A percentile compares a stretch with the other conserved stretches of the same genome.
phyloP scores from a whole-genome alignment of 495 filamentous ascomycete genomes.

The Terfezia claveryi region DNA sequence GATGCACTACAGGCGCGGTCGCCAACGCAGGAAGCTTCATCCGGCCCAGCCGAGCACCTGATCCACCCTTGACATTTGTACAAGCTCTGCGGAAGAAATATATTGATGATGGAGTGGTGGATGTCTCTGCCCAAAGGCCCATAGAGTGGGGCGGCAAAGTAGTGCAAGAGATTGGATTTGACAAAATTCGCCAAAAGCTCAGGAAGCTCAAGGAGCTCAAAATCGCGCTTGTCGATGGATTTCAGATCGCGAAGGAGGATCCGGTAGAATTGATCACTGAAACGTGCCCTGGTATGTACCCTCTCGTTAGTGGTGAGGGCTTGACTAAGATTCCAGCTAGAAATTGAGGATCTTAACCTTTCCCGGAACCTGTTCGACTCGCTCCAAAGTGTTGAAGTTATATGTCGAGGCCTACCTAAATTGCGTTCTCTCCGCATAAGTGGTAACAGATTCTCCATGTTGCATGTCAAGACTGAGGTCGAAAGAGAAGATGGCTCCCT shows the following conservation, averaged over 20 bases:
- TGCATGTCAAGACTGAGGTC: slow-evolving; percentile 14
- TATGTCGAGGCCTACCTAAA: slow-evolving; percentile 32
- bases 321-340: slow-evolving; percentile 18
- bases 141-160: slow-evolving; percentile 57
- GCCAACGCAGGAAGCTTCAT: slow-evolving; percentile 66
- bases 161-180: slow-evolving; percentile 87
- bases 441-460: slow-evolving; percentile 48
- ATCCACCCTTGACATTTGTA: slow-evolving; percentile 47
- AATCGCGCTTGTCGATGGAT: slow-evolving; percentile 60
- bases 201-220: slow-evolving; percentile 54
- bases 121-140: slow-evolving; percentile 19
- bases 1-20: slow-evolving; percentile 31
- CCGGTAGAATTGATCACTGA: slow-evolving; percentile 23
- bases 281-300: slow-evolving; percentile 26
- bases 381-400: slow-evolving; percentile 39
- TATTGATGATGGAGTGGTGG: slow-evolving; percentile 24
- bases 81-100: slow-evolving; percentile 71
- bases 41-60: slow-evolving; percentile 46
- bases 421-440: slow-evolving; percentile 28
- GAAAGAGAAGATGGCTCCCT: too few relatives aligned
- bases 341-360: slow-evolving; percentile 64
- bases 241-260: slow-evolving; percentile 32
- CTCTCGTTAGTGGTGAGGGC: background rate
- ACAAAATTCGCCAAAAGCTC: slow-evolving; percentile 65
- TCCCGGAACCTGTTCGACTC: slow-evolving; percentile 59